Conservation (phyloP, 2,329 filamentous ascomycete genomes). For the Laburnicola sp. region DNA sequence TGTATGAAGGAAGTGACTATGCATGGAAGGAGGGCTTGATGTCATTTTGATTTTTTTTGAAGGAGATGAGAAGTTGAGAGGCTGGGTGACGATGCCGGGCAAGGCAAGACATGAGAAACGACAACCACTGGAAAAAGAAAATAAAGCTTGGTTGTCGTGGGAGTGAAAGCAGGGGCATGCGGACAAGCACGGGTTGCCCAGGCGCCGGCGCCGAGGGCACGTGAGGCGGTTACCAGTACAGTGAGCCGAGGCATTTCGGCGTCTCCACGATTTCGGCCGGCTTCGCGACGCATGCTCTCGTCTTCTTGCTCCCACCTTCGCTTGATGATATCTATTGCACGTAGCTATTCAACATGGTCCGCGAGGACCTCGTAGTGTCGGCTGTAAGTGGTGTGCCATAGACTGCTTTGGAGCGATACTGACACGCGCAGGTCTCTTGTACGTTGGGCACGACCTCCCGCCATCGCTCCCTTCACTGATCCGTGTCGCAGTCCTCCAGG, state of each 20-base stretch:
- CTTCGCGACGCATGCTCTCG: constrained; percentile 16
- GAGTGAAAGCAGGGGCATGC: background rate
- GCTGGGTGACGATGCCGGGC: no score
- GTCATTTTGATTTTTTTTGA: no score
- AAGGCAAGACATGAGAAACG: no score
- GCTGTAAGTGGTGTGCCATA: constrained; percentile 53
- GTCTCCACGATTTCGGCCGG: constrained; percentile 12
- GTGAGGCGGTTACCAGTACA: background rate
- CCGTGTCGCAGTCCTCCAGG: constrained; percentile 74
- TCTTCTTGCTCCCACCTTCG: constrained; percentile 18
- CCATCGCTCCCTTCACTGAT: constrained; percentile 19
- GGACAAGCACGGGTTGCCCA: background rate
- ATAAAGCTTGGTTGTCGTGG: no score
- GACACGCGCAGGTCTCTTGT: constrained; percentile 55
- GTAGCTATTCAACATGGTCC: constrained; percentile 69
- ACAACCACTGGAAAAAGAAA: no score
- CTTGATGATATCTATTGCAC: constrained; percentile 23
- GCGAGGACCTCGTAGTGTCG: constrained; percentile 88
- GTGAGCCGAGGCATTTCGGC: constrained; percentile 13
- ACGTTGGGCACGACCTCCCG: constrained; percentile 30
- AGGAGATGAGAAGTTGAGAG: no score
- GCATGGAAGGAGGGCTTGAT: no score
- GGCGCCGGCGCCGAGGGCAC: background rate
- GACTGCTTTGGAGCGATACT: constrained; percentile 13
- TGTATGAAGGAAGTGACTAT: no score